Evolutionary conservation across 2,329 filamentous ascomycete genomes (phyloP).

Genomic region (Cyphellophora attinorum): DNA sequence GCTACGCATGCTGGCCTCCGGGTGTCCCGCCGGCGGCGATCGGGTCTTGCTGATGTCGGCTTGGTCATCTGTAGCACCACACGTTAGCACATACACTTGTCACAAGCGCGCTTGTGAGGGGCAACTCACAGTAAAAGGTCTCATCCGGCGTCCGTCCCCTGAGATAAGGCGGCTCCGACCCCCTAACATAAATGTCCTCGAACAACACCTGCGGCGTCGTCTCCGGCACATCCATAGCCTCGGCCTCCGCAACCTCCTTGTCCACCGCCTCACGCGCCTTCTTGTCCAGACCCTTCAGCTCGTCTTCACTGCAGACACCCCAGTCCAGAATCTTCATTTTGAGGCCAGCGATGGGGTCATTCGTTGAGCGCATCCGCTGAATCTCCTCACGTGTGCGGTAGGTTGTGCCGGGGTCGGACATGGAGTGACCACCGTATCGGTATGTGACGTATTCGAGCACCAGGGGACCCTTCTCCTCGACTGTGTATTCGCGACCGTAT

Average conservation of each 20-base stretch:
- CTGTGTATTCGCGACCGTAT: conserved; percentile 82
- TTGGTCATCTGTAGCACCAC: neutral
- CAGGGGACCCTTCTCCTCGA: conserved; percentile 74
- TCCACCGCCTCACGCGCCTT: conserved; percentile 77
- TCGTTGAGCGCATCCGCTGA: conserved; percentile 97
- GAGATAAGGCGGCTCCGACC: conserved; percentile 79
- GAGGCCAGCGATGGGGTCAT: conserved; percentile 94
- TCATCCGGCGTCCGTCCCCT: conserved; percentile 82
- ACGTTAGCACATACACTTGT: neutral
- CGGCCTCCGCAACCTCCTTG: conserved; percentile 79
- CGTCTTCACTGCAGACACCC: conserved; percentile 82
- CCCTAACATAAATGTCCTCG: conserved; percentile 91
- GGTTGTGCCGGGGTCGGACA: conserved; percentile 98
- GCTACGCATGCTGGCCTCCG: neutral
- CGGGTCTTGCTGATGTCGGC: neutral
- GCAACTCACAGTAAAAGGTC: conserved; percentile 63
- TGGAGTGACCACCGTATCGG: conserved; percentile 98
- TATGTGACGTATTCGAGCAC: conserved; percentile 99
- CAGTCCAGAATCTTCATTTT: conserved; percentile 98
- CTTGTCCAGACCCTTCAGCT: conserved; percentile 95
- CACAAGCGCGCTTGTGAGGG: no score
- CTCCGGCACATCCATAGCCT: conserved; percentile 77
- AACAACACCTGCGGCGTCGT: conserved; percentile 72
- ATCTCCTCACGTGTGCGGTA: conserved; percentile 99
- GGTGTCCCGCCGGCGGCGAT: neutral